Base-by-base conservation (phyloP, 2,329 filamentous ascomycete species). In the Neopestalotiopsis sp. region DNA sequence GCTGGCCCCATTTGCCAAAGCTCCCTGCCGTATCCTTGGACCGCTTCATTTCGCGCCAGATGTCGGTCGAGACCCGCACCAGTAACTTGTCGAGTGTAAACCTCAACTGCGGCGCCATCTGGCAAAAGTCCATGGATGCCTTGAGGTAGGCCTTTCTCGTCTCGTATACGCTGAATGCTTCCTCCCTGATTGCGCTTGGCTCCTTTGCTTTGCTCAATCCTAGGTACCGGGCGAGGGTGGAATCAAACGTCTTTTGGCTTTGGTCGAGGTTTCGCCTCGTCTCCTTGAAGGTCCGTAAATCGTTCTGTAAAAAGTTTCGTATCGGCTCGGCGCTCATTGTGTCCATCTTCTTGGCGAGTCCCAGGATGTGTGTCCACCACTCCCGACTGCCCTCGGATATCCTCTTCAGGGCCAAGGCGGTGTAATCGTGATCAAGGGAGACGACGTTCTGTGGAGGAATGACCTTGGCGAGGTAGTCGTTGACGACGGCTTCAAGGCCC, bases 351-450 rank as follows among this genome's bases (percentile, higher is more conserved):
- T 92, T 95, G 76, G 94, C 89, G 45, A 90, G 89, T 69, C 86
- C 86, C 68, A 97, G 82, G 30, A 94, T 87, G 72, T 92, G 90
- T 72, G 88, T 88, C 94, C 94, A 98, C 84, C 94, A 95, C 77
- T 97, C 95, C 75, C 91, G 91, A 67, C 94, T 91, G 5, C 93
- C 93, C 73, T 99, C 95, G 20, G 91, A 92, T 77, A 95, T 92
- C 68, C 93, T 89, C 80, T 92, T 93, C 79, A 98, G 88, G 17
- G 95, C 94, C 70, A 97, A 85, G 62, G 97, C 86, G 0, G 95
- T 96, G 80, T 98, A 98, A 82, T 99, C 96, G 82, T 97, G 94
- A 78, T 99, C 96, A 77, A 99, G 86, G 66, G 95, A 95, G 70
- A 92, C 94, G 68, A 94, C 86, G 67, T 90, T 88, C 28, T 88